Base-by-base conservation (phyloP, 2,329 filamentous ascomycete genomes). In the Cryphonectria radicalis region DNA sequence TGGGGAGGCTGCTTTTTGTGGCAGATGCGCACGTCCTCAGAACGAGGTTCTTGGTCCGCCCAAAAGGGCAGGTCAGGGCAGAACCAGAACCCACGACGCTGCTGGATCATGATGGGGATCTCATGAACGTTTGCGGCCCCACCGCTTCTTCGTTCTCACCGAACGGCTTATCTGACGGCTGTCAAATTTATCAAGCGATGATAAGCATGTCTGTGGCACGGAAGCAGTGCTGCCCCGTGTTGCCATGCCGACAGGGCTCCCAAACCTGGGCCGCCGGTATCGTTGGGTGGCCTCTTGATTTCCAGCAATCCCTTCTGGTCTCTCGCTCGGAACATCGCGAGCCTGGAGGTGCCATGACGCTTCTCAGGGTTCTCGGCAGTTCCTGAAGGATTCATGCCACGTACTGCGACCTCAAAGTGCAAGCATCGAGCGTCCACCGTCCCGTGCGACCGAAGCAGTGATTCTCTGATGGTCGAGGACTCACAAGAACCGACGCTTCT, bases 111-210 rank as follows among this genome's bases (percentile, higher is more conserved):
- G 11, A 59, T 22, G 25, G 37, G 37, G 5, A 60, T 28, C 35
- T 35, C 68, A 62, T 46, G 59, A 22, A 32, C 46, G 42, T 55
- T 55, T 53, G 63, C 59, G 62, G 63, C 62, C 68, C 71, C 71
- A 73, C 71, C 63, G 50, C 43, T 25, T 70, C 62, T 67, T 73
- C 71, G 69, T 73, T 57, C 28, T 71, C 66, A 25, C 71, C 71
- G 71, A 71, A 63, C 42, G 65, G 53, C 32, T 43, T 63, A 68
- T 57, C 63, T 73, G 57, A 63, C 14, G 37, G 64, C 46, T 68
- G 63, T 68, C 53, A 59, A 68, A 66, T 40, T 50, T 37, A 28
- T 40, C 43, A 28, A 43, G 66, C 63, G 66, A 66, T 37, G 37
- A 46, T 53, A 70, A 62, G 32, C 57, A 46, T 71, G 60, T n/a